Evolutionary conservation across 2,329 filamentous ascomycete genomes (phyloP), one percentile per base, ranked within the genome.

Genomic region (Colletotrichum brevisporum): DNA sequence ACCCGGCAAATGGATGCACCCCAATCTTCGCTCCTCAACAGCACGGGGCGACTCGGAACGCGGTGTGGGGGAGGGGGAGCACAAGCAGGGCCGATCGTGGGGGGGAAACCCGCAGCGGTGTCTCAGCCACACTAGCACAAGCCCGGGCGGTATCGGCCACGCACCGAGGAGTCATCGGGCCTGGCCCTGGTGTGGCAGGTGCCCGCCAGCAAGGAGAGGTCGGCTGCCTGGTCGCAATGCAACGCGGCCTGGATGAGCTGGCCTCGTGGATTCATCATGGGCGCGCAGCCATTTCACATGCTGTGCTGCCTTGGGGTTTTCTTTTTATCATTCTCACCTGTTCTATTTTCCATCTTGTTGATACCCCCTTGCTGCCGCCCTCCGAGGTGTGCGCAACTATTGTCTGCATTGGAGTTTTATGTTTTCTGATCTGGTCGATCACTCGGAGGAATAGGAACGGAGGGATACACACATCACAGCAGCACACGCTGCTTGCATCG

Each of bases 81-180:
- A 69, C 63, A 59, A 53, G 51, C 63, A 48, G 62, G 48, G 67
- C 63, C 56, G 67, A 67, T 56, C 21, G 63, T 67, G 66, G 66
- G 54, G 54, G 36, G n/a, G 31, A 36, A 58, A 51, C 63, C 63
- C 57, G 36, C 53, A 58, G 65, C 39, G 51, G 52, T 36, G 67
- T 70, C 63, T 67, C 56, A 67, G 63, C 67, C 67, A 70, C 67
- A 70, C 67, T 57, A 41, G 52, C 67, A 67, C 61, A 60, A 13
- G 63, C 31, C 57, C 43, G 39, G 63, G 63, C 63, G 67, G n/a
- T 61, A 53, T 67, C 56, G 63, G 67, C 56, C 67, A 67, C n/a
- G 8, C 15, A 65, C 43, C 54, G 41, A 69, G 62, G 56, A 70
- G 62, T 63, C 67, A 67, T 50, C 51, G 41, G 55, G 48, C 54